These are phyloP conservation scores for Pisolithus marmoratus DNA, from an alignment of 768 basidiomycete genomes.

Conservation along the genomic window DNA sequence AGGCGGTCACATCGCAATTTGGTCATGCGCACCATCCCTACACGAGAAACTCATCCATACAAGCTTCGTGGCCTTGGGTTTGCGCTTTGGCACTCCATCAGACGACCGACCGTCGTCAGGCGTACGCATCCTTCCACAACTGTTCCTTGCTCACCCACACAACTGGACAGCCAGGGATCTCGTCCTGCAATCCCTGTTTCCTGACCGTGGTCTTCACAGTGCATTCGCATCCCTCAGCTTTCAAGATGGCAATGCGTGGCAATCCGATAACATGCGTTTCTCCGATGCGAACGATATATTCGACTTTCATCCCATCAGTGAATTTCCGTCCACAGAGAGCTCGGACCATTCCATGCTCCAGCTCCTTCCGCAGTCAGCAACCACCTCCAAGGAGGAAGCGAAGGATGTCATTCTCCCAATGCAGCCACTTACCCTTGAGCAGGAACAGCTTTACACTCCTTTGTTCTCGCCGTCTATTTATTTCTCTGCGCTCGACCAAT, in stretches of 20 bases:
- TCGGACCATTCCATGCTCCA: slow-evolving; percentile 11
- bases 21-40: slow-evolving; percentile 26
- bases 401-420: slow-evolving; percentile 52
- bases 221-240: slow-evolving; percentile 51
- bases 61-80: slow-evolving; percentile 23
- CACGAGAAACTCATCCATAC: slow-evolving; percentile 14
- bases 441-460: slow-evolving; percentile 45
- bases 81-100: slow-evolving; percentile 8
- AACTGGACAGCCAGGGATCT: slow-evolving; percentile 15
- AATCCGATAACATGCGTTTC: slow-evolving; percentile 30
- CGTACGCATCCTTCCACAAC: slow-evolving; percentile 17
- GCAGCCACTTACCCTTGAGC: slow-evolving; percentile 42
- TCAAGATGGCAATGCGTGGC: slow-evolving; percentile 31
- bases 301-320: slow-evolving; percentile 42
- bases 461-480: slow-evolving; percentile 64
- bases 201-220: slow-evolving; percentile 10
- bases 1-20: slow-evolving; percentile 20
- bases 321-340: slow-evolving; percentile 11
- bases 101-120: background rate
- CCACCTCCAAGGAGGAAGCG: slow-evolving; percentile 32
- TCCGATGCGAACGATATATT: slow-evolving; percentile 71
- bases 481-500: slow-evolving; percentile 44
- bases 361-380: slow-evolving; percentile 22
- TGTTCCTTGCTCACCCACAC: slow-evolving; percentile 22
- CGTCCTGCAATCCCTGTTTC: slow-evolving; percentile 14